Base-by-base conservation (phyloP, 208 protist species). In the Trypanosoma lewisi region DNA sequence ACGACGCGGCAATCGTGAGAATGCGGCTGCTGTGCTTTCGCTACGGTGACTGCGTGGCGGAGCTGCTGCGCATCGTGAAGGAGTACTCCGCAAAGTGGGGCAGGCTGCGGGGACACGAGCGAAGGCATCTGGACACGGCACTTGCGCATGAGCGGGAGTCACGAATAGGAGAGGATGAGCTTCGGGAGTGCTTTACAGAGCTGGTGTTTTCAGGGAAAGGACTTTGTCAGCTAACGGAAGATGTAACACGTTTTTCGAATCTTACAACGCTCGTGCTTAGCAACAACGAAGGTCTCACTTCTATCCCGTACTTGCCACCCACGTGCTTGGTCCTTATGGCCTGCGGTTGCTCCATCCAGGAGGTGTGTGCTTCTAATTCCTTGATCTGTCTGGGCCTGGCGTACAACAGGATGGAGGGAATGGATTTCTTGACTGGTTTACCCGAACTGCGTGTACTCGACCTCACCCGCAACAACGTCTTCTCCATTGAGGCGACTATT, bases 371-470 rank as follows among this genome's bases (percentile, higher is more conserved):
- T 31, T 64, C 73, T 11, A 69, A 50, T 1, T 37, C 85, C 8
- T 75, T 74, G 7, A 70, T 78, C 4, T 54, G 65, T 64, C 51
- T 95, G 7, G 81, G 80, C 8, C 71, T 93, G 5, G 57, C 85
- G 21, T 89, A 78, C 70, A 95, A 95, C 63, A 25, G 41, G 12
- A 59, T 95, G 19, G 54, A 56, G 2, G 25, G 55, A 16, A 23
- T 93, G 8, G 30, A 56, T 17, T 95, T 95, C 52, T 17, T 88
- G 14, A 2, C 34, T 4, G 60, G 70, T 12, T 53, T 92, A 0
- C 85, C 89, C 2, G 72, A 70, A 12, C 63, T 95, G 45, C 67
- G 73, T 30, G 67, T 91, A 30, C 61, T 95, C 16, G 80, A 95
- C 57, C 67, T 91, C 44, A 77, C 78, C 5, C 70, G 75, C 70